Evolutionary conservation across 768 basidiomycete genomes (phyloP), one percentile per base, ranked within the genome.

Genomic region (Mrakia gelida): DNA sequence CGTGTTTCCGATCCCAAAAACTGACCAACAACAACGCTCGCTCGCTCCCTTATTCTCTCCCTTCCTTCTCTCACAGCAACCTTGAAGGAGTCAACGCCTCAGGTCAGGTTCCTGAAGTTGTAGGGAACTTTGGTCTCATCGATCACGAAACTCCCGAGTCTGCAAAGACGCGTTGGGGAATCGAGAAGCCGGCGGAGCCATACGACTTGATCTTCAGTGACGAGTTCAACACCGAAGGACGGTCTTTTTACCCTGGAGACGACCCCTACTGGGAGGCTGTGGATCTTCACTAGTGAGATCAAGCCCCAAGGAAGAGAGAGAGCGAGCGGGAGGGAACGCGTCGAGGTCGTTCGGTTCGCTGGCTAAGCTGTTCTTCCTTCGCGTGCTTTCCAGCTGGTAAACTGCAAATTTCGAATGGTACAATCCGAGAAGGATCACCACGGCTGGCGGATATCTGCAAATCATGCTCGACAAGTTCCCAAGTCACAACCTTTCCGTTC

Each of bases 201-300:
- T 96, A 94, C 82, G 86, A 90, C 73, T 89, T 98, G 41, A 91
- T 93, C 2, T 98, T 95, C 86, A 93, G 92, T 76, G 92, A 93
- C 83, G 92, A 93, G 84, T 96, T 90, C 88, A 90, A 89, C 86
- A 88, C 80, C 83, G 91, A 86, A 80, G 95, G 86, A 21, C 80
- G 85, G 8, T 59, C 54, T 9, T 77, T 77, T 80, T 85, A 78
- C 63, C 83, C 82, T 28, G 95, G 88, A 82, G 95, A 91, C 86
- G 95, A 88, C 87, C 89, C 87, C 83, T 95, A 85, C 84, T 92
- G 91, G 94, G 52, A 72, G 71, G 71, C 71, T 8, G 23, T 34
- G 10, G 71, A 72, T 56, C 71, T 56, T 26, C 71, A 45, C 45
- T 71, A 52, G 28, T 71, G 11, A 28, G 28, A 13, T n/a, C n/a